Base-by-base conservation (phyloP, 441 rosid genomes). In the Syzygium malaccense region DNA sequence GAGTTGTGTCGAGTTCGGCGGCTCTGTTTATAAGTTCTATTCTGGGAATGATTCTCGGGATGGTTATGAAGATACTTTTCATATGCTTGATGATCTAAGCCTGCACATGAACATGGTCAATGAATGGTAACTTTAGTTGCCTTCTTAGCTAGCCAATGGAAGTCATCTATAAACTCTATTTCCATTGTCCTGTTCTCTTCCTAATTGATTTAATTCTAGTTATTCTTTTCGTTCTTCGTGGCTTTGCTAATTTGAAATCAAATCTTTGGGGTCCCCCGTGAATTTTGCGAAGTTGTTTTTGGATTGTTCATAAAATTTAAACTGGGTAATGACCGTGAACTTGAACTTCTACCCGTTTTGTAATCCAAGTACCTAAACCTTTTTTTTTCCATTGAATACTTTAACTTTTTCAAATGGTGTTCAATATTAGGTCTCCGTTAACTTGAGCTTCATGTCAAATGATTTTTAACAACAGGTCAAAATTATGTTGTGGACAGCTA, bases 1-100 rank as follows among this genome's bases (percentile, higher is more conserved):
- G 93, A 95, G 98, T 90, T 92, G 91, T 87, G 53, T 97, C 3
- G 95, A 91, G 68, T 85, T 95, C 45, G 93, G 92, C 86, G 98
- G 97, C 4, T 93, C 91, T 11, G 75, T 92, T 86, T 91, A 88
- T 92, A 89, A 86, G 85, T 96, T 97, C 92, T 93, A 93, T 91
- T 96, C 97, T n/a, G 98, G 99, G 20, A 91, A 90, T 90, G 92
- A 93, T 88, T 90, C 91, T 62, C 88, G 89, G 79, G 89, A 80
- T 85, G 92, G 90, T 54, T 89, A 87, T 62, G 89, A 87, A 66
- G 88, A 86, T 19, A 86, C 94, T 51, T 91, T 92, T 89, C 87
- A 85, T 60, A 87, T 95, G 58, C 92, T 95, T 68, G 91, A 91
- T 91, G 91, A 87, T 62, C 88, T 94, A 91, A 93, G 91, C 89